Evolutionary conservation across 2,329 filamentous ascomycete genomes (phyloP).

Genomic region (Botrytis fabae): DNA sequence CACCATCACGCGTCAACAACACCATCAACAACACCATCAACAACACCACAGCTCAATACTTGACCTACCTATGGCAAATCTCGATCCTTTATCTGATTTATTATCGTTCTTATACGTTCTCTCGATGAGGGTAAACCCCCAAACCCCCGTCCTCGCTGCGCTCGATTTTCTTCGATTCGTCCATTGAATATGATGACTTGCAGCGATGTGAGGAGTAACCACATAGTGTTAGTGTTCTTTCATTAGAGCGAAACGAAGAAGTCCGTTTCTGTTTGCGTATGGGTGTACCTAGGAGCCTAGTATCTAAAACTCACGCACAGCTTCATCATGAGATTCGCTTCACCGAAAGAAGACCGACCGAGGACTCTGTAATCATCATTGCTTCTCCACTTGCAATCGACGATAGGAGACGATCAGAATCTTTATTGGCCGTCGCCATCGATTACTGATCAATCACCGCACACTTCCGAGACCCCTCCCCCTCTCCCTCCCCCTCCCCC

Average conservation of each 20-base stretch:
- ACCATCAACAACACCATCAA: background rate
- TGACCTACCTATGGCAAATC: background rate
- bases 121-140: background rate
- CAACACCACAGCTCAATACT: background rate
- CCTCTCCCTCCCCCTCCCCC: conserved; percentile 2
- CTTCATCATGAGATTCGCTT: background rate
- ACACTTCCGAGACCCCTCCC: background rate
- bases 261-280: background rate
- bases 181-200: background rate
- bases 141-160: background rate
- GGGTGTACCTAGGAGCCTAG: background rate
- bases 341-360: background rate
- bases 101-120: background rate
- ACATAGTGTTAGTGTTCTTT: background rate
- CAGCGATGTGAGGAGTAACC: background rate
- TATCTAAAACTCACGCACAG: background rate
- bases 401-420: background rate
- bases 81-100: background rate
- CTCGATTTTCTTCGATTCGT: background rate
- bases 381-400: background rate
- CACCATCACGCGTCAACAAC: background rate
- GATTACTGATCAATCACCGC: background rate
- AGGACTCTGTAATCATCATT: background rate
- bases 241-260: background rate
- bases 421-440: background rate